Evolutionary conservation across 345 rosid genomes (phyloP).

Genomic region (Rhodomyrtus tomentosa): DNA sequence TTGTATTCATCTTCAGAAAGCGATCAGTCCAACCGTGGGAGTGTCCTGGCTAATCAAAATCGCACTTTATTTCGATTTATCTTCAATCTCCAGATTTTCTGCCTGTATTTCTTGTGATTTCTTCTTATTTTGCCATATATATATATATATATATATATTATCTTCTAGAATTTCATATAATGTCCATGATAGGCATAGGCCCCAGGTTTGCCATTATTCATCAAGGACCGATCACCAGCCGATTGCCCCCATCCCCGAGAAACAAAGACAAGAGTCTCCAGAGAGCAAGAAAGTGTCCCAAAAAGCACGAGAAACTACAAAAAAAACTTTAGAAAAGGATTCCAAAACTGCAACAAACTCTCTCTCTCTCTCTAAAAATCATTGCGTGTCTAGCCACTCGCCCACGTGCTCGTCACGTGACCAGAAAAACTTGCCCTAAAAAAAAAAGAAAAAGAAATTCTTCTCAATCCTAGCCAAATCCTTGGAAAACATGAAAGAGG

Average conservation of each 20-base stretch:
- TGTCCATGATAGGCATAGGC: background rate
- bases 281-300: background rate
- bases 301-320: background rate
- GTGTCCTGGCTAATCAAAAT: background rate
- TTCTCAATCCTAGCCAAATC: background rate
- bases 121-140: background rate
- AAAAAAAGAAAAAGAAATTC: no score
- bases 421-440: background rate
- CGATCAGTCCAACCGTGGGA: background rate
- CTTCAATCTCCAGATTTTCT: background rate
- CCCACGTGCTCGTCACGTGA: background rate
- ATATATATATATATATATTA: no score
- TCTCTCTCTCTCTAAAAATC: background rate
- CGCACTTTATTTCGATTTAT: background rate
- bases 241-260: background rate
- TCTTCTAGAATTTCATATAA: background rate
- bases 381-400: background rate
- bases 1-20: background rate
- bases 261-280: background rate
- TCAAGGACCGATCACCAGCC: background rate
- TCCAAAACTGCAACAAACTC: background rate
- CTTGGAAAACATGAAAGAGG: background rate
- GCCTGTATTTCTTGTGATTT: background rate
- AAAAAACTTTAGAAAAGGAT: background rate
- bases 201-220: background rate